A percentile compares a stretch with the other conserved stretches of the same genome.
phyloP scores from a whole-genome alignment of 169 alveolate species.

The Pseudocohnilembus persalinus region DNA sequence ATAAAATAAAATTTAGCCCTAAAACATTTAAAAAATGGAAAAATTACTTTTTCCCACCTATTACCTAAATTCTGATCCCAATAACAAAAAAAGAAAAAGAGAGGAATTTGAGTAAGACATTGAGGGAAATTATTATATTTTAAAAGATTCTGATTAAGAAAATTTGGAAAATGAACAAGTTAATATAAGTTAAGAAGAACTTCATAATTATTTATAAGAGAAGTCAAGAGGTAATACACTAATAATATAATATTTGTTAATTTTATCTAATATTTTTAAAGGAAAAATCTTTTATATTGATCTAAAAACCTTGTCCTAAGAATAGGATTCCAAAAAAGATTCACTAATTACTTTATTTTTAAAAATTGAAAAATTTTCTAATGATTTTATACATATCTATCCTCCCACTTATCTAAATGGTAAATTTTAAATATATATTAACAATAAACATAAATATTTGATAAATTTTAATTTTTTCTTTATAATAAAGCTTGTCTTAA shows the following conservation, averaged over 20 bases:
- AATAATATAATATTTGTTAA: too few relatives aligned
- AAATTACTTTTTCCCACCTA: too few relatives aligned
- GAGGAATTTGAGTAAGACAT: neutral
- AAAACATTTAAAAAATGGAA: too few relatives aligned
- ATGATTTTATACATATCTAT: neutral
- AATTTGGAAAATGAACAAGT: neutral
- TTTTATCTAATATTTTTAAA: neutral
- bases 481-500: neutral
- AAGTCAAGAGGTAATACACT: too few relatives aligned
- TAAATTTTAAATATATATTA: neutral
- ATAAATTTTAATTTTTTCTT: too few relatives aligned
- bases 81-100: neutral
- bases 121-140: neutral
- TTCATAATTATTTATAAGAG: too few relatives aligned
- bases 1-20: too few relatives aligned
- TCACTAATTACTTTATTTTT: neutral
- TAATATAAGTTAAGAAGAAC: neutral
- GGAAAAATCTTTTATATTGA: conserved; percentile 1
- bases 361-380: conserved; percentile 15
- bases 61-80: too few relatives aligned
- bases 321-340: conserved; percentile 12
- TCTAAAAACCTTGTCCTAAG: neutral
- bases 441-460: neutral
- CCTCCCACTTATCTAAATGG: conserved; percentile 18
- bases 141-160: neutral